Evolutionary conservation across 2,329 filamentous ascomycete species (phyloP).

Genomic region (Aspergillus sp.): DNA sequence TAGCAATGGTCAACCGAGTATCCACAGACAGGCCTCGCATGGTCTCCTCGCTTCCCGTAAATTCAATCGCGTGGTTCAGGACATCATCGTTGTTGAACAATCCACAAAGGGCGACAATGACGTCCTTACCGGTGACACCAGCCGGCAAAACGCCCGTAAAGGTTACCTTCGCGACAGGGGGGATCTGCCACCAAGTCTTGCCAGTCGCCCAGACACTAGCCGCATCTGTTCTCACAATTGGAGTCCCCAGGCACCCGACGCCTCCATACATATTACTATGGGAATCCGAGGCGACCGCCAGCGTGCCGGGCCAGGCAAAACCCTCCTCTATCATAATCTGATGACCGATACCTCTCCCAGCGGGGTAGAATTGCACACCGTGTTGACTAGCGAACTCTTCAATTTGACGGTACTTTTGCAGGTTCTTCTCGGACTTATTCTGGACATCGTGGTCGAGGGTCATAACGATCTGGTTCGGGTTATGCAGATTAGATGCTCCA

Average conservation of each 20-base stretch:
- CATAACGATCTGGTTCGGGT: slow-evolving; percentile 74
- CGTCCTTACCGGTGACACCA: slow-evolving; percentile 89
- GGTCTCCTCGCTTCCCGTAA: slow-evolving; percentile 76
- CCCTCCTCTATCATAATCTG: slow-evolving; percentile 76
- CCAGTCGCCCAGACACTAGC: slow-evolving; percentile 82
- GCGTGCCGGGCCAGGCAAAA: slow-evolving; percentile 79
- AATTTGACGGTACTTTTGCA: slow-evolving; percentile 80
- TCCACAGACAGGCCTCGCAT: slow-evolving; percentile 71
- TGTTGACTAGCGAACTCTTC: slow-evolving; percentile 78
- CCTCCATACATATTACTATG: slow-evolving; percentile 86
- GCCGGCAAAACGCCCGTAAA: slow-evolving; percentile 72
- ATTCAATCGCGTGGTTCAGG: slow-evolving; percentile 87
- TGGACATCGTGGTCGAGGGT: slow-evolving; percentile 87
- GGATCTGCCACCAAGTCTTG: slow-evolving; percentile 84
- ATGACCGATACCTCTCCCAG: slow-evolving; percentile 81
- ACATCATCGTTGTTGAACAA: slow-evolving; percentile 86
- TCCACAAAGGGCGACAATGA: slow-evolving; percentile 85
- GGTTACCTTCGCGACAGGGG: slow-evolving; percentile 77
- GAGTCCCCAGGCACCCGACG: slow-evolving; percentile 72
- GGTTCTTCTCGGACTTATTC: slow-evolving; percentile 73
- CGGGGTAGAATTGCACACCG: slow-evolving; percentile 73
- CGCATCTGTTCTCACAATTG: slow-evolving; percentile 84
- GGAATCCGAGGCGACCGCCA: slow-evolving; percentile 69
- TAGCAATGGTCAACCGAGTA: slow-evolving; percentile 65
- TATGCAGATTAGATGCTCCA: slow-evolving; percentile 70